phyloP scores from a whole-genome alignment of 805 yeast genomes.

The Ogataea henricii region DNA sequence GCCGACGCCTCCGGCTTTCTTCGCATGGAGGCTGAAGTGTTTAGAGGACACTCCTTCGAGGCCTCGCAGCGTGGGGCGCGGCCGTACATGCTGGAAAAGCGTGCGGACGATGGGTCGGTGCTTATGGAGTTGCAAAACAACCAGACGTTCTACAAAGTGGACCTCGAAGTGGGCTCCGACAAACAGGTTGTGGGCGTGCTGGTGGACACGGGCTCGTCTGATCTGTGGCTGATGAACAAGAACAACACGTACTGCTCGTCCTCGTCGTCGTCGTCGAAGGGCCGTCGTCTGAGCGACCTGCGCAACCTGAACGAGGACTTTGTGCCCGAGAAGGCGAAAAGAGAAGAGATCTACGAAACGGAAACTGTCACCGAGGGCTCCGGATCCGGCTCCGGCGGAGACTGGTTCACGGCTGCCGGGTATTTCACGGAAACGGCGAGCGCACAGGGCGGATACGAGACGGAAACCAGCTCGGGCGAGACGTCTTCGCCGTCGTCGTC shows the following conservation, averaged over 20 bases:
- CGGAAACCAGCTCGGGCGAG: conserved; percentile 1
- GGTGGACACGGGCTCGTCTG: conserved; percentile 79
- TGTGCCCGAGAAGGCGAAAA: neutral
- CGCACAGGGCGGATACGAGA: neutral
- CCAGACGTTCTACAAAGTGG: conserved; percentile 46
- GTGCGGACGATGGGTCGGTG: conserved; percentile 31
- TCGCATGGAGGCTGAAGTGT: conserved; percentile 24
- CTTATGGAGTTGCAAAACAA: conserved; percentile 40
- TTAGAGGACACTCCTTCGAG: conserved; percentile 20
- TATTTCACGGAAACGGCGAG: neutral
- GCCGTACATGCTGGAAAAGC: conserved; percentile 26
- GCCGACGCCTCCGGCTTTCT: neutral
- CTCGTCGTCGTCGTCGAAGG: neutral
- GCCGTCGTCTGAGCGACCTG: neutral
- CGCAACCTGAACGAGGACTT: conserved; percentile 1
- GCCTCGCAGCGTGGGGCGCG: conserved; percentile 16
- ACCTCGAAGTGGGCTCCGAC: conserved; percentile 56
- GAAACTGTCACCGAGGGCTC: neutral
- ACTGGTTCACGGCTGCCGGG: neutral
- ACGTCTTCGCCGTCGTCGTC: conserved; percentile 15
- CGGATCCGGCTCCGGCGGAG: neutral
- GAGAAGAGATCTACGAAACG: neutral
- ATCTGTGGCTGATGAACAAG: conserved; percentile 61
- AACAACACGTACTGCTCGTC: conserved; percentile 48
- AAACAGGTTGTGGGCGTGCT: conserved; percentile 55